Conservation (phyloP, 257 asterid species). For the Forsythia viridissima region DNA sequence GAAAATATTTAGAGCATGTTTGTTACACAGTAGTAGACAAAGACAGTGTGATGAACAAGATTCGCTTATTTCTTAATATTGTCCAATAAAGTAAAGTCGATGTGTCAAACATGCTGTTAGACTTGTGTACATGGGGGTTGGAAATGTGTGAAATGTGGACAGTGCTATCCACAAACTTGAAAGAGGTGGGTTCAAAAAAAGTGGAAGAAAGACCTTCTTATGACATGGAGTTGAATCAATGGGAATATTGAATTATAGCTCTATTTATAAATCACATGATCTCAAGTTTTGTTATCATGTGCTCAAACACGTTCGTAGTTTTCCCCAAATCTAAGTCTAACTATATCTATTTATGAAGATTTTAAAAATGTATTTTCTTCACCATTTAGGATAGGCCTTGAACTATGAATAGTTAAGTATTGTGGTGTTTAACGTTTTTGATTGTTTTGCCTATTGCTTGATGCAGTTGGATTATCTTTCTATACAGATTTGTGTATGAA, state of each 20-base stretch:
- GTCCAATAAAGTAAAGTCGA: no score
- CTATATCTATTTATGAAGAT: not conserved
- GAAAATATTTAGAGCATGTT: no score
- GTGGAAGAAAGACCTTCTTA: slow-evolving; percentile 60
- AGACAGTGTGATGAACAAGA: no score
- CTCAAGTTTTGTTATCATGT: not conserved
- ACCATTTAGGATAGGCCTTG: not conserved
- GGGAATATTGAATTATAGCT: slow-evolving; percentile 30
- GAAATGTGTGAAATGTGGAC: slow-evolving; percentile 22
- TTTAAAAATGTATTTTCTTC: slow-evolving; percentile 3
- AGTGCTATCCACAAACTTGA: slow-evolving; percentile 56
- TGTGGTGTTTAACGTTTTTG: not conserved
- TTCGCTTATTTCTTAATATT: no score
- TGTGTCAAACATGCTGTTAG: no score
- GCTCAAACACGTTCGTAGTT: slow-evolving; percentile 23
- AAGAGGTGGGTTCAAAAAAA: slow-evolving; percentile 53
- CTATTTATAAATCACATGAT: not conserved
- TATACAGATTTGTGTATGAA: not conserved
- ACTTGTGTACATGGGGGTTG: no score
- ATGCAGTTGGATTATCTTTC: not conserved
- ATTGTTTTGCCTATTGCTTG: not conserved
- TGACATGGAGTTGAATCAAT: slow-evolving; percentile 50
- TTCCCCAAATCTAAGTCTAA: not conserved
- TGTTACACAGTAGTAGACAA: no score
- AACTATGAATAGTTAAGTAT: not conserved